A percentile compares a stretch with the other conserved stretches of the same genome.
phyloP scores from a whole-genome alignment of 23 red algal species.

The Gracilaria gracilis region DNA sequence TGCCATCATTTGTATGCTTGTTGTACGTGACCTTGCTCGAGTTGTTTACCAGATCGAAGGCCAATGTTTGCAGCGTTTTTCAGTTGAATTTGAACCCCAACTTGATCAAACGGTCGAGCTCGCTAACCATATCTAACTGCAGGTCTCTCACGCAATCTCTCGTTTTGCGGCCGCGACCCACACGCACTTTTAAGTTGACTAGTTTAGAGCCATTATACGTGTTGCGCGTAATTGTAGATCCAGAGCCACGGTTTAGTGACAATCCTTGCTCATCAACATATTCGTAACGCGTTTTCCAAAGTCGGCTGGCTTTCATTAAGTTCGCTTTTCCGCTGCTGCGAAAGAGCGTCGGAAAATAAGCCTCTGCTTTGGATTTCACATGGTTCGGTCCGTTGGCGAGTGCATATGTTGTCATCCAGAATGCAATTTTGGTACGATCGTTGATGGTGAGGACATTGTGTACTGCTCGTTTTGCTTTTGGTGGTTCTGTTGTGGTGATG shows the following conservation, averaged over 20 bases:
- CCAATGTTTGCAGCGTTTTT: neutral
- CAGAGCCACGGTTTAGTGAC: neutral
- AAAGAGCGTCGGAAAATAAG: neutral
- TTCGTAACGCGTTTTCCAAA: neutral
- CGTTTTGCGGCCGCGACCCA: neutral
- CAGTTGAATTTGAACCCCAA: slow-evolving; percentile 2
- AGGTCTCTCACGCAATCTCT: neutral
- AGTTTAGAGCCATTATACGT: neutral
- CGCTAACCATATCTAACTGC: neutral
- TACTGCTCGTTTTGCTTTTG: too few species aligned
- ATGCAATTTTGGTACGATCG: too few species aligned
- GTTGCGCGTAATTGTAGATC: neutral
- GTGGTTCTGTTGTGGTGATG: too few species aligned
- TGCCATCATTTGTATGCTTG: neutral
- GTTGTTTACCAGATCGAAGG: neutral
- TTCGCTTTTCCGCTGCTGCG: neutral
- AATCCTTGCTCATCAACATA: neutral
- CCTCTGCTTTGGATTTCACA: neutral
- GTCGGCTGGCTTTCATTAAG: neutral
- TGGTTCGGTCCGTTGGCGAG: too few species aligned
- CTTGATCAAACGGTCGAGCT: slow-evolving; percentile 5
- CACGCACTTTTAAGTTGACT: neutral
- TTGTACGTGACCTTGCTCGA: neutral
- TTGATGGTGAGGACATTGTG: too few species aligned
- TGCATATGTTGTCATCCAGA: too few species aligned